These are phyloP conservation scores for Spatholobus suberectus DNA, from an alignment of 306 rosid species.

Conservation along the genomic window DNA sequence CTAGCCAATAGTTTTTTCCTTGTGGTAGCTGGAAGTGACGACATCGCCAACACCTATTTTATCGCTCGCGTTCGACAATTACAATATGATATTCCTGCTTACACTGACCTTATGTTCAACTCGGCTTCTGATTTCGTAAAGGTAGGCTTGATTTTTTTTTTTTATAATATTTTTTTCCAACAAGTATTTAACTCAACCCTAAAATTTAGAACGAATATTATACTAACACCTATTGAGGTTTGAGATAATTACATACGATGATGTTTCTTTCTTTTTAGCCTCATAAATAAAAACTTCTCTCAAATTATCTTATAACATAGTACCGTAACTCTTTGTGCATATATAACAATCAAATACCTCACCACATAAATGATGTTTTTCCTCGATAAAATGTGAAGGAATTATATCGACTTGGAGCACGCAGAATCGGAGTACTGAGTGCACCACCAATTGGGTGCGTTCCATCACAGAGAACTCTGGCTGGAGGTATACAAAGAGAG, in stretches of 20 bases:
- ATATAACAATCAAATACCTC: no score
- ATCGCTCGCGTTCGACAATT: slow-evolving; percentile 46
- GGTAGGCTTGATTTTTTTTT: slow-evolving; percentile 33
- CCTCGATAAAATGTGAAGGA: slow-evolving; percentile 46
- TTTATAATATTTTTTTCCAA: no score
- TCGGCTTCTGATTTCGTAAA: slow-evolving; percentile 58
- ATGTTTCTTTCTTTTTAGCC: no score
- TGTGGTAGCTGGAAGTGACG: slow-evolving; percentile 82
- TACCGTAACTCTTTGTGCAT: not conserved
- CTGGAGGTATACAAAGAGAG: slow-evolving; percentile 56
- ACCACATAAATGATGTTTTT: not conserved
- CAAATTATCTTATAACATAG: no score
- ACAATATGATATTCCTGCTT: slow-evolving; percentile 66
- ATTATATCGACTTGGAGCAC: slow-evolving; percentile 60
- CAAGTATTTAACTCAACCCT: not conserved
- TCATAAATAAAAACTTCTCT: no score
- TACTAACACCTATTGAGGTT: no score
- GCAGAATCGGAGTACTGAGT: slow-evolving; percentile 70
- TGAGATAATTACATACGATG: no score
- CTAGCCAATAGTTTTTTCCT: slow-evolving; percentile 55
- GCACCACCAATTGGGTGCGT: slow-evolving; percentile 85
- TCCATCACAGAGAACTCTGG: slow-evolving; percentile 74
- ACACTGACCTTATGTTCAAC: slow-evolving; percentile 67
- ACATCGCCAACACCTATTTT: slow-evolving; percentile 79
- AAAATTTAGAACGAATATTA: no score